Conservation (phyloP, 768 basidiomycete species). For the Krasilnikovozyma curviuscula region DNA sequence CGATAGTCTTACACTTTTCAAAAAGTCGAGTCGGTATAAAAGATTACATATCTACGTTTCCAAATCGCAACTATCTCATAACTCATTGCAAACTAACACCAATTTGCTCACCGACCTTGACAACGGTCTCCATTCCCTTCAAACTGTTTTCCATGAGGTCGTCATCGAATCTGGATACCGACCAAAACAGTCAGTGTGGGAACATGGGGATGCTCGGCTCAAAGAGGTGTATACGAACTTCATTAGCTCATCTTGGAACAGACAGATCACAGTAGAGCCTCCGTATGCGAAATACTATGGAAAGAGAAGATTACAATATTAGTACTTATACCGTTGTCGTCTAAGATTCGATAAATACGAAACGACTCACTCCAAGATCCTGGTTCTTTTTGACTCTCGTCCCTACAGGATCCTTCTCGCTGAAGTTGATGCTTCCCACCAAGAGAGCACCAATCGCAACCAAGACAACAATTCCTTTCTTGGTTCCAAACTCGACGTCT, state of each 20-base stretch:
- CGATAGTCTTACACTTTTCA: too few relatives aligned
- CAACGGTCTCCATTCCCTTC: slow-evolving; percentile 42
- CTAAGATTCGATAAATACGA: slow-evolving; percentile 12
- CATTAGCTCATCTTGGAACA: slow-evolving; percentile 37
- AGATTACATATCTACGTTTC: too few relatives aligned
- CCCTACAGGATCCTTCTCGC: slow-evolving; percentile 29
- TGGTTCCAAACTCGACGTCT: slow-evolving; percentile 15
- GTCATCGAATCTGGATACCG: slow-evolving; percentile 32
- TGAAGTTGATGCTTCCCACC: slow-evolving; percentile 54
- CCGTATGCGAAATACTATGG: slow-evolving; percentile 42
- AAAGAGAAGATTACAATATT: slow-evolving; percentile 22
- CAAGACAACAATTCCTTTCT: slow-evolving; percentile 36
- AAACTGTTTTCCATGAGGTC: slow-evolving; percentile 43
- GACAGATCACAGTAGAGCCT: slow-evolving; percentile 47
- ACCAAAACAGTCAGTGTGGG: background rate
- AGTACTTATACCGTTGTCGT: background rate
- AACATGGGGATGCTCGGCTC: background rate
- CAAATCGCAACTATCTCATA: too few relatives aligned
- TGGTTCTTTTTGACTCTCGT: slow-evolving; percentile 30
- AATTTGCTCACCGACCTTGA: slow-evolving; percentile 37
- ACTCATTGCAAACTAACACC: too few relatives aligned
- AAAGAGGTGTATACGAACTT: slow-evolving; percentile 22
- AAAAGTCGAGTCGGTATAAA: too few relatives aligned
- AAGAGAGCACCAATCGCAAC: slow-evolving; percentile 65
- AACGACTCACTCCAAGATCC: slow-evolving; percentile 35